Evolutionary conservation across 192 early-diverging fungal genomes (phyloP).

Genomic region (Oehlia diaphana): DNA sequence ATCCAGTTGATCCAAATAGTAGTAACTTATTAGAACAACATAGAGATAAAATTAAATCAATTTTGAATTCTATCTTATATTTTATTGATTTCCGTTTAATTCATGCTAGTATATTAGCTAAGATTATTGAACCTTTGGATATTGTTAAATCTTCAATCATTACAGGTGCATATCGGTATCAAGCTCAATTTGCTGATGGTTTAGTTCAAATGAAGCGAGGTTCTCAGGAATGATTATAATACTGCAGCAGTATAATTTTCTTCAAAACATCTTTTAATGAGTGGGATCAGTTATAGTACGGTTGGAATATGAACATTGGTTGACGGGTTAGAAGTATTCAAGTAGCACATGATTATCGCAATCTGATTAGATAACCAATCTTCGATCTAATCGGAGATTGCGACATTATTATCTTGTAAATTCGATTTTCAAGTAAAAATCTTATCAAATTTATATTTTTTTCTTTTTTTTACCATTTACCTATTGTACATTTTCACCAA

Average conservation of each 20-base stretch:
- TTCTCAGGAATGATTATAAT: neutral
- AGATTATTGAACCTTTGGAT: neutral
- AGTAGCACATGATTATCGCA: too few species aligned
- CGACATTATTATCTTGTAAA: too few species aligned
- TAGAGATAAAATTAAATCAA: neutral
- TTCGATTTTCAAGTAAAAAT: too few species aligned
- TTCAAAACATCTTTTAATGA: neutral
- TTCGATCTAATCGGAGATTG: too few species aligned
- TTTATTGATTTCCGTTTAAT: neutral
- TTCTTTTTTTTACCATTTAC: too few species aligned
- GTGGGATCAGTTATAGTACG: too few species aligned
- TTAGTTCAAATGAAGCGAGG: neutral
- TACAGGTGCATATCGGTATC: neutral
- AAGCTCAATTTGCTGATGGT: neutral
- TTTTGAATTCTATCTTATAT: neutral
- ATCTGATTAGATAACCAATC: too few species aligned
- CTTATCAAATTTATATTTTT: too few species aligned
- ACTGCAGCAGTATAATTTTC: neutral
- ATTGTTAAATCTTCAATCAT: neutral
- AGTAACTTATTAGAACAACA: neutral
- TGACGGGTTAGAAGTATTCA: too few species aligned
- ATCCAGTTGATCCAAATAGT: neutral
- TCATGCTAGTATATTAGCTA: neutral
- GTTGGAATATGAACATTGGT: too few species aligned
- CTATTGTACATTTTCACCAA: too few species aligned